A percentile compares a stretch with the other conserved stretches of the same genome.
Evolutionary conservation across 1,284 basidiomycete species (phyloP).

Genomic region (Cryptococcus neoformans): DNA sequence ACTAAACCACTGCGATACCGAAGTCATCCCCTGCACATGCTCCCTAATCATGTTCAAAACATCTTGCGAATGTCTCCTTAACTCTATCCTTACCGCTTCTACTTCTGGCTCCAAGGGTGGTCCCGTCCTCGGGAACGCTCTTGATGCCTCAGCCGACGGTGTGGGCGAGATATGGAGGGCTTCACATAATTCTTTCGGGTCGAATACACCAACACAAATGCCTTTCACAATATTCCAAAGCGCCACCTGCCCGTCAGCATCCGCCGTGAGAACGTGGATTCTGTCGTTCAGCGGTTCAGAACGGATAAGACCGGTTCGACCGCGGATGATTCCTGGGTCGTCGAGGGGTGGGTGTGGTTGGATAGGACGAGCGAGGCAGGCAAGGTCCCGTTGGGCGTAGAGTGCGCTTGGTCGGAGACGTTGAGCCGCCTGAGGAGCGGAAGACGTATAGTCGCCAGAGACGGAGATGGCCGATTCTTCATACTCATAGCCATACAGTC

Average conservation of each 20-base stretch:
- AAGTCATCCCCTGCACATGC: constrained; percentile 87
- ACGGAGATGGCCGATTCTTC: neutral
- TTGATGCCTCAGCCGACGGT: neutral
- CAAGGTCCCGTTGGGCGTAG: constrained; percentile 70
- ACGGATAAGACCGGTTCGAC: constrained; percentile 79
- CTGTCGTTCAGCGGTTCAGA: constrained; percentile 83
- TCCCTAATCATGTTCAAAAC: constrained; percentile 82
- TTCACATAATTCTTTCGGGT: constrained; percentile 54
- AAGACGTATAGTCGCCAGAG: neutral
- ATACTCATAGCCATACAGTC: constrained; percentile 57
- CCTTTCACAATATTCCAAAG: constrained; percentile 90
- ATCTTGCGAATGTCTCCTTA: constrained; percentile 53
- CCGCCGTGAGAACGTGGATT: constrained; percentile 85
- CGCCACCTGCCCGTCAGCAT: constrained; percentile 77
- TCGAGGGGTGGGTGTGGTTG: constrained; percentile 60
- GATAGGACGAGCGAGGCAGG: constrained; percentile 69
- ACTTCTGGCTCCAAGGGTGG: constrained; percentile 20
- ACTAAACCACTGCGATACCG: constrained; percentile 80
- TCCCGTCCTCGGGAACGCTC: constrained; percentile 37
- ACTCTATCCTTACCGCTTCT: constrained; percentile 28
- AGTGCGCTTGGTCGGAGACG: neutral
- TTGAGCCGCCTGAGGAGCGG: neutral
- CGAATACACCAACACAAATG: constrained; percentile 69
- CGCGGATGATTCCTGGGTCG: constrained; percentile 59
- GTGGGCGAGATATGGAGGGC: too few relatives aligned